These are phyloP conservation scores for sweet orange (Citrus sinensis) DNA, from an alignment of 345 rosid genomes.

Conservation along the genomic window DNA sequence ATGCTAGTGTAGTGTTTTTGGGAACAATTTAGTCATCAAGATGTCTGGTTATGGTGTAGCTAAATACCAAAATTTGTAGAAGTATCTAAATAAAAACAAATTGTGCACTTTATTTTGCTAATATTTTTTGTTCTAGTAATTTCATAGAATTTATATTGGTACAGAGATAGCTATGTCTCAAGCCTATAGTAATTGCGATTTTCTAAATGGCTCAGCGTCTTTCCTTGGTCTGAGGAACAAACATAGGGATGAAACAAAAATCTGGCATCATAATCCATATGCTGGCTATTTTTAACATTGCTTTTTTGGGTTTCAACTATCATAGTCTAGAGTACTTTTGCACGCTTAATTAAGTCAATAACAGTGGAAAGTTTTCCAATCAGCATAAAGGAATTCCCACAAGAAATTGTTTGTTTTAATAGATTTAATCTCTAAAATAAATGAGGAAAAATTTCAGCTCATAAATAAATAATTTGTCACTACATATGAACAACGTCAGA, in stretches of 20 bases:
- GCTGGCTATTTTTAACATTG: no score
- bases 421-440: no score
- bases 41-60: neutral
- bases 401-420: no score
- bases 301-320: neutral
- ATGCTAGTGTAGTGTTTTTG: neutral
- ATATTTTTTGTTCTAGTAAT: no score
- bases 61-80: neutral
- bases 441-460: no score
- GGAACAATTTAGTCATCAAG: neutral
- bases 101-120: neutral
- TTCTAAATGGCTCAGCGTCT: neutral
- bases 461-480: no score
- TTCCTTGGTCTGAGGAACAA: neutral
- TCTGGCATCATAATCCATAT: neutral
- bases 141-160: neutral
- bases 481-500: no score
- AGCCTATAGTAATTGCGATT: neutral
- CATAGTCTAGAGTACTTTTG: neutral
- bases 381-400: neutral
- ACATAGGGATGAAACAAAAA: neutral
- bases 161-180: neutral
- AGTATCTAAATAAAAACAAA: neutral
- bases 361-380: neutral
- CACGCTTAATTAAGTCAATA: neutral